Conservation (phyloP, 73 alveolate species). For the Tetrahymena malaccensis region DNA sequence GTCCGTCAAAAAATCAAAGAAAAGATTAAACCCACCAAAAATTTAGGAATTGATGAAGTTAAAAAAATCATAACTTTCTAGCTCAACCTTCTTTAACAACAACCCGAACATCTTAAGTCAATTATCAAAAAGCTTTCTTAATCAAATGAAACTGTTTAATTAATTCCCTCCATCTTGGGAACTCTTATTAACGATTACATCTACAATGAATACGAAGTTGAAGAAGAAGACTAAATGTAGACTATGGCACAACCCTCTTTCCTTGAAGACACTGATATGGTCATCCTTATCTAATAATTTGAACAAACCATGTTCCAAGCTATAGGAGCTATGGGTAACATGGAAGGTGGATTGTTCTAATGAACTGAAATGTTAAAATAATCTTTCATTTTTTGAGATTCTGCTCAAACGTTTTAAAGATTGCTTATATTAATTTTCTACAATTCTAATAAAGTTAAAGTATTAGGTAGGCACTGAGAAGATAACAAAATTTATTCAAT, state of each 20-base stretch:
- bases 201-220: neutral
- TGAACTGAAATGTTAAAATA: neutral
- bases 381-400: neutral
- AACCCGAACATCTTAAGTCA: neutral
- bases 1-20: neutral
- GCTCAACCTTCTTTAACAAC: neutral
- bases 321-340: neutral
- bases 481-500: neutral
- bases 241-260: neutral
- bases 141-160: neutral
- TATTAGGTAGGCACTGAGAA: neutral
- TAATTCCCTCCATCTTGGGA: neutral
- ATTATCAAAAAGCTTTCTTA: neutral
- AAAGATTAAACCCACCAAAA: neutral
- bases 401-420: neutral
- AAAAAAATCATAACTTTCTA: neutral
- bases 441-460: neutral
- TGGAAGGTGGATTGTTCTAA: neutral
- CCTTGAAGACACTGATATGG: neutral
- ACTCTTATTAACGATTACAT: neutral
- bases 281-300: neutral
- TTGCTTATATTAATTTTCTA: neutral
- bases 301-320: neutral
- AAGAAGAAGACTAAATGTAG: neutral
- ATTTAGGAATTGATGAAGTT: neutral